phyloP scores from a whole-genome alignment of 257 asterid species.

The Nicotiana tabacum region DNA sequence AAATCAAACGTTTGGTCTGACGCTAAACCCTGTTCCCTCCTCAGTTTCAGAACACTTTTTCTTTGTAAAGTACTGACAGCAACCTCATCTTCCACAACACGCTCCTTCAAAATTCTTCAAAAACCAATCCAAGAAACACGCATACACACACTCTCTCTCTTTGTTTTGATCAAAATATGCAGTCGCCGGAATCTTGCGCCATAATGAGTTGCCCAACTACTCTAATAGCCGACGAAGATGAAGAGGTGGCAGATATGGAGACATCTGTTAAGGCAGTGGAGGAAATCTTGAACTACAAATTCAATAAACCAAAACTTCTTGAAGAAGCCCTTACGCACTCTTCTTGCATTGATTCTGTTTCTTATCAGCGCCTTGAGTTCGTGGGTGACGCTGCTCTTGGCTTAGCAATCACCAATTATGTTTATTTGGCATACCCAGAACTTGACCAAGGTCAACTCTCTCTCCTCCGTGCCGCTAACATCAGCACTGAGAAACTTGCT shows the following conservation, averaged over 20 bases:
- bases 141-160: too few relatives aligned
- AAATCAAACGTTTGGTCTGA: too few relatives aligned
- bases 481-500: slow-evolving; percentile 84
- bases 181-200: background rate
- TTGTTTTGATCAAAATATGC: too few relatives aligned
- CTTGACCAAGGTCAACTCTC: slow-evolving; percentile 64
- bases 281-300: slow-evolving; percentile 38
- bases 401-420: slow-evolving; percentile 43
- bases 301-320: slow-evolving; percentile 41
- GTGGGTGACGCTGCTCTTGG: slow-evolving; percentile 77
- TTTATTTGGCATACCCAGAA: slow-evolving; percentile 45
- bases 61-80: too few relatives aligned
- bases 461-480: slow-evolving; percentile 63
- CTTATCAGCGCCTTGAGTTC: slow-evolving; percentile 83
- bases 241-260: slow-evolving; percentile 25
- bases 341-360: slow-evolving; percentile 48
- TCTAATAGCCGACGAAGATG: background rate
- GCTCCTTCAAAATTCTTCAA: too few relatives aligned
- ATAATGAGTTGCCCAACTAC: background rate
- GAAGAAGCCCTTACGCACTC: slow-evolving; percentile 79
- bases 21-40: too few relatives aligned
- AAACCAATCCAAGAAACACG: too few relatives aligned
- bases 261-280: slow-evolving; percentile 48
- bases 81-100: too few relatives aligned
- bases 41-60: too few relatives aligned